phyloP scores from a whole-genome alignment of 805 yeast species.

The Ogataea degrootiae region DNA sequence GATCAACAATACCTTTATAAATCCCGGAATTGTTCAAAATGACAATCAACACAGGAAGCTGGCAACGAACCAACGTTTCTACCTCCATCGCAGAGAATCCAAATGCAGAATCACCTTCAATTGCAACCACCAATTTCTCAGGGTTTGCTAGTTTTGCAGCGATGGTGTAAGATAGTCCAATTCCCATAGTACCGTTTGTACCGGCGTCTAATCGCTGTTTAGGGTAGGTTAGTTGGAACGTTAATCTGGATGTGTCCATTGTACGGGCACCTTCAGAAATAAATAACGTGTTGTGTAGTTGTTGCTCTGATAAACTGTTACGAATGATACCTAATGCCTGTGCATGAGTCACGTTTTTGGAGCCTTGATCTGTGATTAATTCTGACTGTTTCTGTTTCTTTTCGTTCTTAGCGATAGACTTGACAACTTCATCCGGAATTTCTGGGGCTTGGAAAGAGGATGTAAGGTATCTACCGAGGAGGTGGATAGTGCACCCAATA shows the following conservation, averaged over 20 bases:
- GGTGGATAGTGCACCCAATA: slow-evolving; percentile 34
- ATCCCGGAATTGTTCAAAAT: slow-evolving; percentile 76
- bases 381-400: slow-evolving; percentile 33
- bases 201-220: slow-evolving; percentile 64
- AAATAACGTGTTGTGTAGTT: slow-evolving; percentile 33
- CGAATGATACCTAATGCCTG: slow-evolving; percentile 48
- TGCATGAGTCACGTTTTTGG: slow-evolving; percentile 39
- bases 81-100: slow-evolving; percentile 70
- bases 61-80: slow-evolving; percentile 59
- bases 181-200: slow-evolving; percentile 75
- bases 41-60: slow-evolving; percentile 49
- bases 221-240: slow-evolving; percentile 51
- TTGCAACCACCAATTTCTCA: slow-evolving; percentile 43
- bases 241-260: slow-evolving; percentile 64
- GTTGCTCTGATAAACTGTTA: slow-evolving; percentile 28
- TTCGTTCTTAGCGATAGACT: slow-evolving; percentile 29
- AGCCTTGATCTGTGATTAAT: slow-evolving; percentile 11
- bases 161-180: slow-evolving; percentile 67
- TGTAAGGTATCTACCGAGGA: slow-evolving; percentile 28
- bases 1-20: slow-evolving; percentile 52
- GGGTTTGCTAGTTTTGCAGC: slow-evolving; percentile 49
- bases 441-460: slow-evolving; percentile 23
- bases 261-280: slow-evolving; percentile 76
- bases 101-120: slow-evolving; percentile 76
- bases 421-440: slow-evolving; percentile 23